Conservation (phyloP, 2,329 filamentous ascomycete genomes). For the Fusarium hostae region DNA sequence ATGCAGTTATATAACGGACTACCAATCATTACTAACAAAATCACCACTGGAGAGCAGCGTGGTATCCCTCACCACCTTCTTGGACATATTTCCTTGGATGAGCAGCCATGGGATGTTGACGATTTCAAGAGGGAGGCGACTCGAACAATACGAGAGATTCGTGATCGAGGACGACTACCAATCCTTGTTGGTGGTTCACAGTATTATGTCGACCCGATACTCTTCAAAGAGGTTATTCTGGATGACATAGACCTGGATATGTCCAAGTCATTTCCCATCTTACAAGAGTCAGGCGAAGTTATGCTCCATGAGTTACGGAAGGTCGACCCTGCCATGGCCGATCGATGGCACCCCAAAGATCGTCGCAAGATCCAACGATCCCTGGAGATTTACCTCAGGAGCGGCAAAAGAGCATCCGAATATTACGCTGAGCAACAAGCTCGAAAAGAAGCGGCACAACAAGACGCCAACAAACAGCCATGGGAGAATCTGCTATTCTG, state of each 20-base stretch:
- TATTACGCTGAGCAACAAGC: slow-evolving; percentile 82
- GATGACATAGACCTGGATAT: slow-evolving; percentile 53
- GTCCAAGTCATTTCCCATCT: slow-evolving; percentile 69
- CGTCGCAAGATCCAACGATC: slow-evolving; percentile 88
- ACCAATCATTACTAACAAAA: slow-evolving; percentile 95
- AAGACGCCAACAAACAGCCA: slow-evolving; percentile 39
- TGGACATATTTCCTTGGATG: slow-evolving; percentile 77
- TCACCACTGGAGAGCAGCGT: slow-evolving; percentile 77
- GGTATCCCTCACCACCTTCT: slow-evolving; percentile 90
- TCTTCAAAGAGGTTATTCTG: slow-evolving; percentile 76
- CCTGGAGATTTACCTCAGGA: slow-evolving; percentile 88
- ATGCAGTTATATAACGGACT: slow-evolving; percentile 97
- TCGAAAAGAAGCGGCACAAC: slow-evolving; percentile 49
- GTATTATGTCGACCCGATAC: slow-evolving; percentile 90
- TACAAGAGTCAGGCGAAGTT: slow-evolving; percentile 75
- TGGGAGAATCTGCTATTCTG: slow-evolving; percentile 81
- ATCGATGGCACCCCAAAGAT: slow-evolving; percentile 94
- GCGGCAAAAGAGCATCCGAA: slow-evolving; percentile 83
- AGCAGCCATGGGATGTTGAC: slow-evolving; percentile 85
- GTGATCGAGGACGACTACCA: slow-evolving; percentile 79
- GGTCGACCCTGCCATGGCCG: slow-evolving; percentile 90
- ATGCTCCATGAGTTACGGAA: slow-evolving; percentile 79
- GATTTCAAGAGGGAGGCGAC: slow-evolving; percentile 78
- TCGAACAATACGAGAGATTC: slow-evolving; percentile 79
- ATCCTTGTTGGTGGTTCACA: slow-evolving; percentile 95